These are phyloP conservation scores for Fusarium citri DNA, from an alignment of 2,329 filamentous ascomycete species.

Conservation along the genomic window DNA sequence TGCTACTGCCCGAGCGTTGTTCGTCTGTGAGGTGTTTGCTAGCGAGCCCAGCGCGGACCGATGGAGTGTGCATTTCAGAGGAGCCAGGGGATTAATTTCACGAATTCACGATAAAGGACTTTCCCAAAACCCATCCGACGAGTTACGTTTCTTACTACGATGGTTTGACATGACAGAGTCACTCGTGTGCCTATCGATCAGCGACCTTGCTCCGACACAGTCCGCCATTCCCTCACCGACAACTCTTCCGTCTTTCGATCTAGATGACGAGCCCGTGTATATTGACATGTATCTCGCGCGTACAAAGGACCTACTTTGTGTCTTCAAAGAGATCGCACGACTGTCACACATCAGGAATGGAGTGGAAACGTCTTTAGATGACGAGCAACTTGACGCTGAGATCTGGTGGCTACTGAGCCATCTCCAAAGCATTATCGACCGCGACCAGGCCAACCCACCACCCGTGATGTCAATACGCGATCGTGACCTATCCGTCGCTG, in stretches of 20 bases:
- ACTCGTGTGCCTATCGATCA: conserved; percentile 26
- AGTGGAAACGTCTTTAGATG: background rate
- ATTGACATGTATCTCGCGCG: conserved; percentile 37
- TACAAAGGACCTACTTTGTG: conserved; percentile 22
- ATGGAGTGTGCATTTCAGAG: conserved; percentile 37
- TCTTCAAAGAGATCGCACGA: conserved; percentile 36
- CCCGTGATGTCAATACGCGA: conserved; percentile 27
- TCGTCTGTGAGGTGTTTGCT: conserved; percentile 37
- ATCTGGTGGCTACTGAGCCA: conserved; percentile 27
- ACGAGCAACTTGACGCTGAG: background rate
- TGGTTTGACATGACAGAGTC: conserved; percentile 40
- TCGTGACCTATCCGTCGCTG: conserved; percentile 13
- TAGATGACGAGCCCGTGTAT: conserved; percentile 21
- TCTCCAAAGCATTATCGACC: conserved; percentile 23
- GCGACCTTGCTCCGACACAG: conserved; percentile 26
- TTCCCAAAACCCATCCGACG: conserved; percentile 19
- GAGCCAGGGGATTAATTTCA: conserved; percentile 29
- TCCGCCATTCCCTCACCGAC: conserved; percentile 29
- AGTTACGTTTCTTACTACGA: conserved; percentile 28
- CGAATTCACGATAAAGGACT: conserved; percentile 19
- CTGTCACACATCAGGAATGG: background rate
- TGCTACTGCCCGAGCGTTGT: conserved; percentile 23
- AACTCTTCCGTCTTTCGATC: conserved; percentile 10
- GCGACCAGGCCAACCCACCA: conserved; percentile 21
- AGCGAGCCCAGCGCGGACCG: conserved; percentile 31